Evolutionary conservation across 1,284 basidiomycete genomes (phyloP), one percentile per base, ranked within the genome.

Genomic region (Trichosporon sp.): DNA sequence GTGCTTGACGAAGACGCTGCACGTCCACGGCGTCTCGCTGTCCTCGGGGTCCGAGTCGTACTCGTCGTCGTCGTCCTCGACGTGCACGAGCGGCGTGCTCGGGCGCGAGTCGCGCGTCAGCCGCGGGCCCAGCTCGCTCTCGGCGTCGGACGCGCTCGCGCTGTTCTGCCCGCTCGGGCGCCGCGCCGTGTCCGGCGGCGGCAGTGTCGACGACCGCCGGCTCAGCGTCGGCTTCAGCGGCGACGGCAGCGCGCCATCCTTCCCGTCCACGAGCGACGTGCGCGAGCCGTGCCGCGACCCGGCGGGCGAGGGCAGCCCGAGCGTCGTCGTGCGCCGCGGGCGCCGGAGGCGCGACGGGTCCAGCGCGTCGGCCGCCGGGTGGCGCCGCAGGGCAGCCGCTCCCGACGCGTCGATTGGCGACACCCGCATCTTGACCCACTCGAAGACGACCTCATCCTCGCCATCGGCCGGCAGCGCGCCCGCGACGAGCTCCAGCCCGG

Each of bases 1-100:
- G 23, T 72, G 73, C 71, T 79, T 79, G 34, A 82, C 76, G 63
- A 84, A 83, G 1, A 86, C 81, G 12, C 83, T 78, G 79, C 95
- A 98, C 53, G 89, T 88, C 95, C 95, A 99, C 0, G 95, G 92
- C 31, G 92, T 94, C 83, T 98, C 95, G 60, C 91, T 92, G 80
- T 98, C 95, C 80, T 98, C 95, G 0, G 94, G 92, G 75, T 98
- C 95, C 70, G 90, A 92, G 65, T 93, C 84, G 35, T 82, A 70
- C 31, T 75, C 9, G 70, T 72, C 70, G 18, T 67, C 68, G n/a
- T 64, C 80, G 6, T 71, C 75, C 5, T 72, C 56, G 23, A 62
- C 35, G 42, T 65, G 32, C 23, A 53, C 6, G 2, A 31, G 47
- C 44, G 47, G 21, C 21, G 44, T 35, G 47, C 62, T 64, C 62